Percentiles rank a stretch among this genome's conserved stretches.
Conservation (phyloP, 768 basidiomycete species). For the Gymnopilus dilepis region DNA sequence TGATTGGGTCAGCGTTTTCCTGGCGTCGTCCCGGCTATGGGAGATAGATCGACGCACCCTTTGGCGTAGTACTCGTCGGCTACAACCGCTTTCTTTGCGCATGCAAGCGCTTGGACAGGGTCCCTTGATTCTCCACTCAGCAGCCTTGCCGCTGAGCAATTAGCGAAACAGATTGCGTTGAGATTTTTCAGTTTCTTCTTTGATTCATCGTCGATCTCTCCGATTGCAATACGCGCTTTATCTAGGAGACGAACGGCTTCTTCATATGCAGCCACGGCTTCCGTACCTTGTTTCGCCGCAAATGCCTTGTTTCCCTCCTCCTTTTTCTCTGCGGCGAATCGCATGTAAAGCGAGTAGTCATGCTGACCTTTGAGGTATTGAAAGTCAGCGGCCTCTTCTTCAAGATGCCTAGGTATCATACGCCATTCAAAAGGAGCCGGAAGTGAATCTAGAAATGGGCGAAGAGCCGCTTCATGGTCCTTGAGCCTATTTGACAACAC, state of each 20-base stretch:
- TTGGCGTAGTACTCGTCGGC: constrained; percentile 6
- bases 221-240: neutral
- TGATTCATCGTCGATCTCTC: neutral
- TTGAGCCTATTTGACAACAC: constrained; percentile 19
- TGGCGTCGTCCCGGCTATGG: too few relatives aligned
- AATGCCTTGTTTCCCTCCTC: constrained; percentile 11
- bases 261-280: neutral
- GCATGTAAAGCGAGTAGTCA: constrained; percentile 8
- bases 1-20: too few relatives aligned
- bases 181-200: neutral
- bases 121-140: neutral
- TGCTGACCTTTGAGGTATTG: constrained; percentile 12
- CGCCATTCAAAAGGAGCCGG: constrained; percentile 18
- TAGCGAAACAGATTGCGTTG: constrained; percentile 6
- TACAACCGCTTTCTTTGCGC: constrained; percentile 3
- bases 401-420: constrained; percentile 11
- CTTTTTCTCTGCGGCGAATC: neutral
- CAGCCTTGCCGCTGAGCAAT: constrained; percentile 11
- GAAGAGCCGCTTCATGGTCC: constrained; percentile 17
- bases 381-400: constrained; percentile 10
- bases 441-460: constrained; percentile 23
- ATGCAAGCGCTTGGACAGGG: neutral
- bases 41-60: constrained; percentile 6
- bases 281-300: neutral
- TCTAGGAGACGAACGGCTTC: constrained; percentile 8